Conservation (phyloP, 2,329 filamentous ascomycete species). For the Colletotrichum plurivorum region DNA sequence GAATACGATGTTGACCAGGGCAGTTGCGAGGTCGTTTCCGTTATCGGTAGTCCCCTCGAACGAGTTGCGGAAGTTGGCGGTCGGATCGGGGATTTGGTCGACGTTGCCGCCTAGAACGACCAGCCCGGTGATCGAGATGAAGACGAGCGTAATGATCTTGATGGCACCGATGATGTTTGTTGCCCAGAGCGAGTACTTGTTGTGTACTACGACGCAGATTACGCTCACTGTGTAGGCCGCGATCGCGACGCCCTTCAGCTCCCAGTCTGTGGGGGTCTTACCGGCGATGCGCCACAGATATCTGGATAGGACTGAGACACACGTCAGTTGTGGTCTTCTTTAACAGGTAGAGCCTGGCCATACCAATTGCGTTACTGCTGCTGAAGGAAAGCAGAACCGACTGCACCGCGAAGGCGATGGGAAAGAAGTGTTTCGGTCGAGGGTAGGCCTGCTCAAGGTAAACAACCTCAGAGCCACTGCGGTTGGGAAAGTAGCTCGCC, state of each 20-base stretch:
- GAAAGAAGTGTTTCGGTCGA: constrained; percentile 74
- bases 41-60: constrained; percentile 53
- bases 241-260: constrained; percentile 76
- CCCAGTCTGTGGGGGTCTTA: constrained; percentile 67
- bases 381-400: constrained; percentile 75
- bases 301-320: constrained; percentile 65
- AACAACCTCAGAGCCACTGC: constrained; percentile 76
- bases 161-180: constrained; percentile 70
- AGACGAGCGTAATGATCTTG: constrained; percentile 74
- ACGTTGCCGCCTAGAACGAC: constrained; percentile 67
- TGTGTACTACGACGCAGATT: constrained; percentile 67
- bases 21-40: constrained; percentile 57
- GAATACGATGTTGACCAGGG: constrained; percentile 71
- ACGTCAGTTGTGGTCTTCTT: background rate
- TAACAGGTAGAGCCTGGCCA: background rate
- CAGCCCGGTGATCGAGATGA: constrained; percentile 72
- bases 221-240: constrained; percentile 73
- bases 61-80: constrained; percentile 52
- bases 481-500: constrained; percentile 75
- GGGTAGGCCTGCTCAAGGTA: constrained; percentile 79
- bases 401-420: constrained; percentile 75
- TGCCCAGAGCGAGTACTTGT: constrained; percentile 68
- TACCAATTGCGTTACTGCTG: constrained; percentile 74
- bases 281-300: constrained; percentile 74
- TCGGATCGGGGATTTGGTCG: constrained; percentile 48